A percentile compares a stretch with the other conserved stretches of the same genome.
Evolutionary conservation across 2,329 filamentous ascomycete species (phyloP).

Genomic region (Paraphaeosphaeria sporulosa): DNA sequence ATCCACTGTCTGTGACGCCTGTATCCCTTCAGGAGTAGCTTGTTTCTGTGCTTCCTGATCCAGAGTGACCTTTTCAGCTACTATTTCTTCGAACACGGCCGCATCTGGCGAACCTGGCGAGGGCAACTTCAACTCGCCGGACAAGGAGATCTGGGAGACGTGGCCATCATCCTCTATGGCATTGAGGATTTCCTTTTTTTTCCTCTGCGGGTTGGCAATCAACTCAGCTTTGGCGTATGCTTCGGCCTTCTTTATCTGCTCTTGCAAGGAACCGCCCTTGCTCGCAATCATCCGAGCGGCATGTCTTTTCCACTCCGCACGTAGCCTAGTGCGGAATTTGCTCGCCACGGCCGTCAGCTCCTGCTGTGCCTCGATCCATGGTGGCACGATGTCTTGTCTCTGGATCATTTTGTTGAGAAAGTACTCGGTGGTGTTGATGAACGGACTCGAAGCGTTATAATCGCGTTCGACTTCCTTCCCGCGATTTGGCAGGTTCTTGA

Average conservation of each 20-base stretch:
- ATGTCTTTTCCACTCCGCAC: slow-evolving; percentile 85
- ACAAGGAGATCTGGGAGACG: slow-evolving; percentile 56
- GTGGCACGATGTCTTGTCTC: slow-evolving; percentile 91
- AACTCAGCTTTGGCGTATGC: slow-evolving; percentile 79
- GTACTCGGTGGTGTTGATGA: slow-evolving; percentile 95
- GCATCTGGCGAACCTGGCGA: slow-evolving; percentile 19
- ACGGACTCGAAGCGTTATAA: slow-evolving; percentile 81
- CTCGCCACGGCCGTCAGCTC: slow-evolving; percentile 75
- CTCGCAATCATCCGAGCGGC: slow-evolving; percentile 80
- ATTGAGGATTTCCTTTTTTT: slow-evolving; percentile 54
- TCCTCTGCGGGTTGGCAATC: slow-evolving; percentile 64
- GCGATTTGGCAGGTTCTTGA: slow-evolving; percentile 74
- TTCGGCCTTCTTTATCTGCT: slow-evolving; percentile 75
- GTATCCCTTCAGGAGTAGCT: slow-evolving; percentile 5
- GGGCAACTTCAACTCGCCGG: slow-evolving; percentile 51
- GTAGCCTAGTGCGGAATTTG: slow-evolving; percentile 75
- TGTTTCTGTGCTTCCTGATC: slow-evolving; percentile 9
- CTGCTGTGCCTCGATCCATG: slow-evolving; percentile 99
- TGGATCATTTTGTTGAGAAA: slow-evolving; percentile 99
- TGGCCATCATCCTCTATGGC: slow-evolving; percentile 55
- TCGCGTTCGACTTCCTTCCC: slow-evolving; percentile 85
- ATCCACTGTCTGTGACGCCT: slow-evolving; percentile 22
- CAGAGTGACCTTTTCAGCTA: slow-evolving; percentile 29
- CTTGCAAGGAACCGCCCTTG: slow-evolving; percentile 75
- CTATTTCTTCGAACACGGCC: slow-evolving; percentile 39